A percentile compares a stretch with the other conserved stretches of the same genome.
These are phyloP conservation scores for Aleurites moluccanus DNA, from an alignment of 441 rosid genomes.

Conservation along the genomic window DNA sequence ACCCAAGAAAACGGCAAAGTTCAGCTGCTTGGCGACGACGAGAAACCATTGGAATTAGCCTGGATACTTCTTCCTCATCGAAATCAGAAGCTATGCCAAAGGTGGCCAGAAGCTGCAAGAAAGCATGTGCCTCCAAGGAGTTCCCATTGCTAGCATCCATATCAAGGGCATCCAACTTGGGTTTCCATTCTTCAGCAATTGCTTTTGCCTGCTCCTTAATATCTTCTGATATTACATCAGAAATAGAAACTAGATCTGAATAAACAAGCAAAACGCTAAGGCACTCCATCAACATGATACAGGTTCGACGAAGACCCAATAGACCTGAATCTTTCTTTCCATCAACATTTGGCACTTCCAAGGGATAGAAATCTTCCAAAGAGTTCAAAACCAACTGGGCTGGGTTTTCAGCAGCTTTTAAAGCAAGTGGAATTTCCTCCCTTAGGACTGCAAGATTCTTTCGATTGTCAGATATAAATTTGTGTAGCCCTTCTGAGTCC, in stretches of 20 bases:
- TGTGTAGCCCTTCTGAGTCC: constrained; percentile 89
- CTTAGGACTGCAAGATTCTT: constrained; percentile 84
- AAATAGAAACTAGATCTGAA: constrained; percentile 44
- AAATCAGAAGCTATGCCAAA: constrained; percentile 83
- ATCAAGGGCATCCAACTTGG: constrained; percentile 71
- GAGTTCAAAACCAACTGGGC: constrained; percentile 76
- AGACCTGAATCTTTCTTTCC: constrained; percentile 87
- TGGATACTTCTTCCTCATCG: constrained; percentile 60
- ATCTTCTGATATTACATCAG: constrained; percentile 58
- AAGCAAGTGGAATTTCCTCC: constrained; percentile 85
- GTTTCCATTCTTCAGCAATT: constrained; percentile 88
- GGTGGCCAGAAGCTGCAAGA: constrained; percentile 86
- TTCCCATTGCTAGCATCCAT: constrained; percentile 89
- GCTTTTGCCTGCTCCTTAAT: constrained; percentile 69
- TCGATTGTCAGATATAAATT: constrained; percentile 92
- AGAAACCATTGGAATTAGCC: constrained; percentile 93
- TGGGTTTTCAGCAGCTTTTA: constrained; percentile 81
- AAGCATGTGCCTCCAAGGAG: constrained; percentile 99
- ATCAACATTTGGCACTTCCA: constrained; percentile 52
- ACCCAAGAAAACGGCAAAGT: constrained; percentile 84
- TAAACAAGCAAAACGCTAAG: constrained; percentile 64
- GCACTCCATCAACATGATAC: constrained; percentile 99
- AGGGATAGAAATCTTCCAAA: constrained; percentile 74
- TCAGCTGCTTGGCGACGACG: constrained; percentile 98
- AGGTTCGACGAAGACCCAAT: constrained; percentile 89